Conservation (phyloP, 495 filamentous ascomycete genomes). For the Bacidia rubella region DNA sequence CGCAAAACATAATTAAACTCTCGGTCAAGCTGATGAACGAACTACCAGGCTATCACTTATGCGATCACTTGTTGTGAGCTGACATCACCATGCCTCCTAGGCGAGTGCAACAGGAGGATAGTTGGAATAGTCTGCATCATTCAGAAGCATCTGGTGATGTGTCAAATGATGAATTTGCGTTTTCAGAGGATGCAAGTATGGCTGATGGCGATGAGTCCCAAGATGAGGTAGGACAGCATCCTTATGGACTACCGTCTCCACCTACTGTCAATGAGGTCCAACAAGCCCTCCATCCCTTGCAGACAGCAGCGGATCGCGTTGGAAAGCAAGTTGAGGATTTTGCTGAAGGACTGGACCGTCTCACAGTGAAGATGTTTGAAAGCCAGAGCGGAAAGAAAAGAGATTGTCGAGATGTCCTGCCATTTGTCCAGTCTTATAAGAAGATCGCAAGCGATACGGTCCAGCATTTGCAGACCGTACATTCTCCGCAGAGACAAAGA, state of each 20-base stretch:
- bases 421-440: slow-evolving; percentile 22
- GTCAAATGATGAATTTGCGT: slow-evolving; percentile 9
- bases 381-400: not conserved
- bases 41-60: too few relatives aligned
- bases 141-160: slow-evolving; percentile 13
- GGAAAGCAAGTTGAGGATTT: slow-evolving; percentile 52
- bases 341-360: slow-evolving; percentile 49
- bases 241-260: slow-evolving; percentile 22
- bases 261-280: slow-evolving; percentile 38
- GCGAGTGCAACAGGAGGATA: slow-evolving; percentile 12
- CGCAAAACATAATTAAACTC: too few relatives aligned
- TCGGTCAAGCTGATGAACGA: too few relatives aligned
- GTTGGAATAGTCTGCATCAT: slow-evolving; percentile 16
- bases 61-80: too few relatives aligned
- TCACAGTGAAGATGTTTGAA: slow-evolving; percentile 19
- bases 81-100: slow-evolving; percentile 9
- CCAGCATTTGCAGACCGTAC: slow-evolving; percentile 21
- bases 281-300: slow-evolving; percentile 40
- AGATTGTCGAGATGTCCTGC: slow-evolving; percentile 16
- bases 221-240: not conserved
- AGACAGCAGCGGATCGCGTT: slow-evolving; percentile 44
- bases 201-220: slow-evolving; percentile 5
- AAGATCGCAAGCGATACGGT: slow-evolving; percentile 22
- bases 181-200: slow-evolving; percentile 10
- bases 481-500: slow-evolving; percentile 19